A percentile compares a stretch with the other conserved stretches of the same genome.
Conservation (phyloP, 306 rosid species). For the Cucumis cinereus region DNA sequence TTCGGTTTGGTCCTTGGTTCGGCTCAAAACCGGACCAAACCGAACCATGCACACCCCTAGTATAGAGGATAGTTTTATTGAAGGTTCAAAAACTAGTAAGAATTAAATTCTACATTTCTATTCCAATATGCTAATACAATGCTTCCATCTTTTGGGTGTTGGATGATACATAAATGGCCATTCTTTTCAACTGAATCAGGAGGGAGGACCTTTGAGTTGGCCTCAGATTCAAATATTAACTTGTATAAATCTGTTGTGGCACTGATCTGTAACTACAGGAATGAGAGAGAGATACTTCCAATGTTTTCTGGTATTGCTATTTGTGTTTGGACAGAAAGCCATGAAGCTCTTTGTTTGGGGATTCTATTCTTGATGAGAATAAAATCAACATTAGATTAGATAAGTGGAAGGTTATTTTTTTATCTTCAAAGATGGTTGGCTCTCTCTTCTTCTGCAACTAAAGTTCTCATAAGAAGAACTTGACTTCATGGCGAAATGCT, state of each 20-base stretch:
- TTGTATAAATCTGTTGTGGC: background rate
- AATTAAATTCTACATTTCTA: background rate
- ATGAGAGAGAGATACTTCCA: background rate
- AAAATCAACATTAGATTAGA: background rate
- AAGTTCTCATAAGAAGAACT: background rate
- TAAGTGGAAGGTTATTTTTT: background rate
- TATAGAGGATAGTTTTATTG: background rate
- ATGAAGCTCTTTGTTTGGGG: background rate
- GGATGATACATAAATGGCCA: background rate
- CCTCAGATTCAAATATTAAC: background rate
- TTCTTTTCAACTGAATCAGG: background rate
- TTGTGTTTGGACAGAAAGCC: background rate
- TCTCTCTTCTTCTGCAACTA: background rate
- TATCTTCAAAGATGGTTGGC: background rate
- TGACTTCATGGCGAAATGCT: background rate
- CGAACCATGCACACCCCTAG: no score
- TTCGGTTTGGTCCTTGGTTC: no score
- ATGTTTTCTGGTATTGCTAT: background rate
- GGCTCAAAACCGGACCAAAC: no score
- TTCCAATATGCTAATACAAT: conserved; percentile 4
- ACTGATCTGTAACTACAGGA: background rate
- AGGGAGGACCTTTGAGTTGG: background rate
- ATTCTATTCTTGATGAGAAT: background rate
- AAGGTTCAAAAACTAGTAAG: background rate
- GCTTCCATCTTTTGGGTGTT: conserved; percentile 8